These are phyloP conservation scores for Ceratobasidium sp. DNA, from an alignment of 1,284 basidiomycete genomes.

Conservation along the genomic window DNA sequence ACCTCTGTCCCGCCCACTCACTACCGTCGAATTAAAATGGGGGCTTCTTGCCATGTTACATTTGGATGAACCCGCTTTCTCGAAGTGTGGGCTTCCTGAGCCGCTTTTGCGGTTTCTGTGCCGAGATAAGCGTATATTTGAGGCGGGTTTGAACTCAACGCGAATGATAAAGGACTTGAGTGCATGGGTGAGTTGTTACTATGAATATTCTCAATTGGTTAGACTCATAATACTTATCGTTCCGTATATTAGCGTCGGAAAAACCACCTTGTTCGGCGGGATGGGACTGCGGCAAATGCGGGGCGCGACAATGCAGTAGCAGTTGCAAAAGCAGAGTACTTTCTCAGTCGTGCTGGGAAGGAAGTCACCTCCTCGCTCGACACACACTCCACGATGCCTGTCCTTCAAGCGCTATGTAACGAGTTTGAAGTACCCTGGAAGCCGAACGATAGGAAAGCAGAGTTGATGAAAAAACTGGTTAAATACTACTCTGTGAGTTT, in stretches of 20 bases:
- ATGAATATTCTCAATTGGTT: background rate
- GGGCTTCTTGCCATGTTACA: background rate
- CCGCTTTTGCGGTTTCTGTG: background rate
- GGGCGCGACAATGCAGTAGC: background rate
- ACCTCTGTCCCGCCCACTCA: background rate
- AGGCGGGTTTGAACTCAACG: background rate
- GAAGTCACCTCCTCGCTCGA: too few relatives aligned
- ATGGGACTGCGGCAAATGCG: background rate
- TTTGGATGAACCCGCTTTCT: background rate
- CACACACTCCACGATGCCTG: background rate
- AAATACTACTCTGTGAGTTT: background rate
- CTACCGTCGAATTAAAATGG: background rate
- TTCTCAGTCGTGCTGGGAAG: background rate
- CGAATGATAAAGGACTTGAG: background rate
- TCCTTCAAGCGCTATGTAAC: background rate
- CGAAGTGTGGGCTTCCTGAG: background rate
- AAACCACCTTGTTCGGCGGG: background rate
- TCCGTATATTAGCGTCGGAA: background rate
- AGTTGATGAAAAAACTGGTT: background rate
- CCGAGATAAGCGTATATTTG: background rate
- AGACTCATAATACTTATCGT: background rate
- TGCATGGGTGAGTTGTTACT: background rate
- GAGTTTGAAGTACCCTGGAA: background rate
- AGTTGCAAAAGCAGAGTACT: background rate
- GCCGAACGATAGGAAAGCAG: background rate